These are phyloP conservation scores for Fusarium duplospermum DNA, from an alignment of 2,329 filamentous ascomycete genomes.

Conservation along the genomic window DNA sequence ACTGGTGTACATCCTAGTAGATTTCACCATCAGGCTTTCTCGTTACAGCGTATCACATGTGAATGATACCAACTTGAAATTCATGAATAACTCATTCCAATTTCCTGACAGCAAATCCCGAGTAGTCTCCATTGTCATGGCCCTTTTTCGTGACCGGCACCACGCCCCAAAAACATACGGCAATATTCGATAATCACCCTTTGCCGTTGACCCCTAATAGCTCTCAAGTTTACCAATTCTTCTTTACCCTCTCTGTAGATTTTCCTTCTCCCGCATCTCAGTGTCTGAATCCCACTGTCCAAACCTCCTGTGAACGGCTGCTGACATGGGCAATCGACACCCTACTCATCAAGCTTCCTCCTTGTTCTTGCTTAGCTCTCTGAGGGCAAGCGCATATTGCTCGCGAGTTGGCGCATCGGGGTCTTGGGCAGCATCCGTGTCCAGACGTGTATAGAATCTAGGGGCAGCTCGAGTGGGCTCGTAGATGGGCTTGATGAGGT, in stretches of 20 bases:
- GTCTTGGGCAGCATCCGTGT: neutral
- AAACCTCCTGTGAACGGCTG: neutral
- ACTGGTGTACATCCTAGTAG: neutral
- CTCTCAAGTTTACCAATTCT: neutral
- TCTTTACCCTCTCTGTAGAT: neutral
- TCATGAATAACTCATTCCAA: neutral
- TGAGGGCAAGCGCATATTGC: neutral
- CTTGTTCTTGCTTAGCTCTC: neutral
- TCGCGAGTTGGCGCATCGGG: neutral
- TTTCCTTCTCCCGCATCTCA: neutral
- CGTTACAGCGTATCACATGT: neutral
- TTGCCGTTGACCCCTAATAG: neutral
- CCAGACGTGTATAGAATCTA: neutral
- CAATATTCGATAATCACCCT: neutral
- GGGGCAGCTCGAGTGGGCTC: neutral
- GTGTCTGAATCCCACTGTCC: neutral
- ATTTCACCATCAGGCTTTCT: neutral
- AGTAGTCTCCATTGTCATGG: neutral
- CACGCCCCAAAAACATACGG: neutral
- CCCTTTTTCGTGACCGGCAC: neutral
- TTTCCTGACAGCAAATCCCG: neutral
- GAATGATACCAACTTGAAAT: neutral
- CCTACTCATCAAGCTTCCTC: neutral
- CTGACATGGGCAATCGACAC: neutral
- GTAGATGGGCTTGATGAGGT: neutral